Evolutionary conservation across 2,329 filamentous ascomycete species (phyloP), one percentile per base, ranked within the genome.

Genomic region (Tolypocladium tropicale): DNA sequence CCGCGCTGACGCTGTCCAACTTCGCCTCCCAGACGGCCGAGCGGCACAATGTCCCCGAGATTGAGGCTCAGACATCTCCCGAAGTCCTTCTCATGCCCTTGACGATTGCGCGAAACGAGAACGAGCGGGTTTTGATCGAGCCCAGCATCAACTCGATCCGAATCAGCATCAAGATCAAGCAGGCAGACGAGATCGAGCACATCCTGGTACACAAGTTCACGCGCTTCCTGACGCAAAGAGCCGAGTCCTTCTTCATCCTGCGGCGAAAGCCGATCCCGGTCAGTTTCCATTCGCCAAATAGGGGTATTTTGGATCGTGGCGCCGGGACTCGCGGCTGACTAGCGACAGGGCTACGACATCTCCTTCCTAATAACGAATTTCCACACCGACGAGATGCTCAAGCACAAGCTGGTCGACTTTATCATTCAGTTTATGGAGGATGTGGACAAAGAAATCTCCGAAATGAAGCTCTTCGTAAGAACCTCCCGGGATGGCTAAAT

Each of bases 371-470:
- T 99, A 69, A 99, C 94, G 51, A 99, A 99, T 76, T 95, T 94
- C 78, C 94, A 99, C 68, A 97, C 94, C 5, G 94, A 97, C 73
- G 89, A 95, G 71, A 96, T 99, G 91, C 74, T 97, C 70, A 97
- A 97, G 79, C 93, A 99, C 72, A 97, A 99, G 78, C 80, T 99
- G 64, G 95, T 99, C 36, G 94, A 99, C 72, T 99, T 99, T 68
- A 95, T 99, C 64, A 96, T 99, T 62, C 87, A 97, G 68, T 99
- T 99, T 68, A 97, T 99, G 93, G 93, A 99, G 74, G 94, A 99
- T 72, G 95, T 99, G 5, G 95, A 99, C 74, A 99, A 99, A 80
- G 94, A 99, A 74, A 99, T 99, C 58, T 97, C 94, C 3, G 95
- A 99, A 76, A 97, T 99, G 94, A 99, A 99, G 82, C 87, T 99